Evolutionary conservation across 2,329 filamentous ascomycete genomes (phyloP).

Genomic region (Emmonsia crescens): DNA sequence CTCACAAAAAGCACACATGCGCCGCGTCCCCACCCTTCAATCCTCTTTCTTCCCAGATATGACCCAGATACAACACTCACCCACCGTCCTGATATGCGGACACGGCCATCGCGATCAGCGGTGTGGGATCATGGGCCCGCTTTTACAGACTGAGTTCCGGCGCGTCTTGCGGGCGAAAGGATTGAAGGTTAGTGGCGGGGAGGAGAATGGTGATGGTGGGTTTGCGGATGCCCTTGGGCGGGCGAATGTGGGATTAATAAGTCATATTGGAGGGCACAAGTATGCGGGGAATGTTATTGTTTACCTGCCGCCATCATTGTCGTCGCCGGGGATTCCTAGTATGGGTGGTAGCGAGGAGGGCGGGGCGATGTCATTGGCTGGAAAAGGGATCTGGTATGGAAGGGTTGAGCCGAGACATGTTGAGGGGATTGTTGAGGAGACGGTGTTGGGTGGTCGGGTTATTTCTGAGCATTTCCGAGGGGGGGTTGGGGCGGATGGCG

Average conservation of each 20-base stretch:
- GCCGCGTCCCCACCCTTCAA: constrained; percentile 41
- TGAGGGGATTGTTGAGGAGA: constrained; percentile 79
- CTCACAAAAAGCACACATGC: constrained; percentile 21
- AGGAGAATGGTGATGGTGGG: constrained; percentile 10
- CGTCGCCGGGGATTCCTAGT: neutral
- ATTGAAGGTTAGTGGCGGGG: constrained; percentile 16
- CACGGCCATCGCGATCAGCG: constrained; percentile 72
- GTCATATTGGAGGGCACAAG: constrained; percentile 89
- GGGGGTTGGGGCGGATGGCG: constrained; percentile 67
- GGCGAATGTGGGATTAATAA: constrained; percentile 44
- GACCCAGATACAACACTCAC: constrained; percentile 48
- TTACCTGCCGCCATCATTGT: constrained; percentile 44
- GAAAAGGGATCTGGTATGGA: constrained; percentile 66
- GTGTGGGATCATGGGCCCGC: constrained; percentile 70
- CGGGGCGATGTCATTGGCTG: constrained; percentile 24
- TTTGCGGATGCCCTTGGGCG: constrained; percentile 21
- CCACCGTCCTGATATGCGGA: constrained; percentile 68
- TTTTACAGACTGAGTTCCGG: constrained; percentile 61
- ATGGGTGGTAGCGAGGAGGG: neutral
- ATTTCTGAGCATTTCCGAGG: constrained; percentile 72
- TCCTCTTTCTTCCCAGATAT: constrained; percentile 45
- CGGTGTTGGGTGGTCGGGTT: constrained; percentile 76
- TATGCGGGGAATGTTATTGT: constrained; percentile 90
- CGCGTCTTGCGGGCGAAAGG: constrained; percentile 22
- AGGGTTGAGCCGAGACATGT: constrained; percentile 74